Evolutionary conservation across 495 filamentous ascomycete genomes (phyloP), one percentile per base, ranked within the genome.

Genomic region (Tuber umbilicatum): DNA sequence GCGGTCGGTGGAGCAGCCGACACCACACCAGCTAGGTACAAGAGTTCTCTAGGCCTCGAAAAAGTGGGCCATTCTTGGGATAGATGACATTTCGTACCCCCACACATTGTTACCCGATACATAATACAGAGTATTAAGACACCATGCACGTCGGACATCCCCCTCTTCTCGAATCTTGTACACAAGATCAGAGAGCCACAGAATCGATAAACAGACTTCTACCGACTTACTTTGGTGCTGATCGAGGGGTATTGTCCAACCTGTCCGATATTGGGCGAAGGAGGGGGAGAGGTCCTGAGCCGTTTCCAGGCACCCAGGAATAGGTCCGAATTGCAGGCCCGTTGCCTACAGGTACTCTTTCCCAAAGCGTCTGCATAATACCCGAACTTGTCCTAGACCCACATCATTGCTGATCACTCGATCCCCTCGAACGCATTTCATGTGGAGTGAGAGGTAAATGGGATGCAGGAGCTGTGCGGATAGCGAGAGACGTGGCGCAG

Each of bases 391-490:
- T 64, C 27, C 10, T 16, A 31, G n/a, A 14, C 27, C 3, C 2
- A 5, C n/a, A 64, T 64, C 55, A 64, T 31, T 64, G 55, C n/a
- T 64, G 55, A 64, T 64, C 55, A 64, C 55, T 64, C 55, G 55
- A 12, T 31, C n/a, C 10, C 16, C 55, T 0, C 0, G 27, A 3
- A 17, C 1, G 55, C 12, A 2, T 23, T 55, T 50, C 14, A 14
- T 14, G n/a, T 1, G 9, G 50, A 47, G 45, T 2, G 5, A 47
- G 45, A 23, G 21, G 19, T 47, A 47, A 47, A 47, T 21, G 21
- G 45, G 4, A 21, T 47, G 4, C 5, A n/a, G 14, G n/a, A 31
- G 2, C 27, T 16, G 27, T 12, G 55, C n/a, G 3, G 31, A 31
- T 6, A 64, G 12, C 4, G 17, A 31, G 12, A 64, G 9, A 2